These are phyloP conservation scores for Russula olivacea DNA, from an alignment of 768 basidiomycete species.

Conservation along the genomic window DNA sequence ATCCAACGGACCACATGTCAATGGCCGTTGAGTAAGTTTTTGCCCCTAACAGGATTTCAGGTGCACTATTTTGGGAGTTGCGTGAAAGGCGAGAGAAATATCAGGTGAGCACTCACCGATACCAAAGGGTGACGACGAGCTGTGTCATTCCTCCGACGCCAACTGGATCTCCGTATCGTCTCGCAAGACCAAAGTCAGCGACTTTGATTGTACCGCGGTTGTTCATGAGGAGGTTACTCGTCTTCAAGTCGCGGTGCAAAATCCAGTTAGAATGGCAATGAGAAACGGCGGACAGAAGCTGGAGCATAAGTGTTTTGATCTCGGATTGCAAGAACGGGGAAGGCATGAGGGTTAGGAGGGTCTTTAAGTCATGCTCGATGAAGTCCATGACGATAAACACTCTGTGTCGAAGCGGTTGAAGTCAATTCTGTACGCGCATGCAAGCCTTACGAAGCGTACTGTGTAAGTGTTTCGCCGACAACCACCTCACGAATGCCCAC, in stretches of 20 bases:
- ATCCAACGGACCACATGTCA: slow-evolving; percentile 98
- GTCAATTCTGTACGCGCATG: not conserved
- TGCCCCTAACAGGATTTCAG: slow-evolving; percentile 91
- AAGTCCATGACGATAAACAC: slow-evolving; percentile 99
- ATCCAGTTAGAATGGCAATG: slow-evolving; percentile 98
- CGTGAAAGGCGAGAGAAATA: slow-evolving; percentile 12
- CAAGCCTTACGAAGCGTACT: slow-evolving; percentile 53
- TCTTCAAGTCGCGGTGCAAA: slow-evolving; percentile 94
- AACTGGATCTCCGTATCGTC: slow-evolving; percentile 93
- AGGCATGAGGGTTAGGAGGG: slow-evolving; percentile 90
- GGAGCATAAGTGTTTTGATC: slow-evolving; percentile 94
- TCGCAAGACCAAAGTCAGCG: slow-evolving; percentile 94
- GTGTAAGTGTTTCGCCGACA: slow-evolving; percentile 96
- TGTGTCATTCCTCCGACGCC: slow-evolving; percentile 97
- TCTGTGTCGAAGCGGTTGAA: slow-evolving; percentile 40
- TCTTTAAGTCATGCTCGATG: slow-evolving; percentile 98
- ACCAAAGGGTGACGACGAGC: slow-evolving; percentile 97
- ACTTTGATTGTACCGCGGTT: slow-evolving; percentile 98
- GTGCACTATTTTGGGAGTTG: slow-evolving; percentile 52
- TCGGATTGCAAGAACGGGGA: slow-evolving; percentile 95
- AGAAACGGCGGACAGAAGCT: slow-evolving; percentile 86
- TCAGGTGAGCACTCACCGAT: slow-evolving; percentile 56
- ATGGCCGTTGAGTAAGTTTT: slow-evolving; percentile 92
- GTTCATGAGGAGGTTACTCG: slow-evolving; percentile 97
- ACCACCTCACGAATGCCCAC: slow-evolving; percentile 97